phyloP scores from a whole-genome alignment of 352 stramenopile species.

The Phytophthora pini region DNA sequence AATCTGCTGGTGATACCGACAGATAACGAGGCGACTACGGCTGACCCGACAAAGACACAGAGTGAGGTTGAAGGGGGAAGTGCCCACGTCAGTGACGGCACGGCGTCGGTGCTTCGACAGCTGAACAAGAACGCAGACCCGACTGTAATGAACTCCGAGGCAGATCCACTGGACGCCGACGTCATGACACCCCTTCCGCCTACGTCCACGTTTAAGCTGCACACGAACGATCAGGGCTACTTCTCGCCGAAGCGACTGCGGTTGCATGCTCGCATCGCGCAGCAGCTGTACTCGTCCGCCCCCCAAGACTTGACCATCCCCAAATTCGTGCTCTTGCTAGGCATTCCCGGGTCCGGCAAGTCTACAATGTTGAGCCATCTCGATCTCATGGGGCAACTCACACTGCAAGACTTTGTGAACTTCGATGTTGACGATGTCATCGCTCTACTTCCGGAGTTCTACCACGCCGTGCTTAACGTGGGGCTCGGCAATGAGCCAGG shows the following conservation, averaged over 20 bases:
- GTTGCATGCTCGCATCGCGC: slow-evolving; percentile 75
- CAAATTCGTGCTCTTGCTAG: slow-evolving; percentile 76
- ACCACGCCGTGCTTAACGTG: slow-evolving; percentile 86
- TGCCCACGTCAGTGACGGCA: slow-evolving; percentile 29
- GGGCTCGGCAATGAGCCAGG: slow-evolving; percentile 68
- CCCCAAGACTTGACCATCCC: slow-evolving; percentile 61
- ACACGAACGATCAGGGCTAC: slow-evolving; percentile 63
- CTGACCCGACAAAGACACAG: slow-evolving; percentile 8
- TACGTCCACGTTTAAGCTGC: slow-evolving; percentile 67
- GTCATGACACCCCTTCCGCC: slow-evolving; percentile 38
- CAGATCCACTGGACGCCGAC: slow-evolving; percentile 56
- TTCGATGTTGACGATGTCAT: slow-evolving; percentile 87
- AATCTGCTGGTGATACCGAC: slow-evolving; percentile 41
- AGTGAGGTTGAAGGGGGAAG: slow-evolving; percentile 8
- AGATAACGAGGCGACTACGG: slow-evolving; percentile 38
- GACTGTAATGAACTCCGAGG: slow-evolving; percentile 32
- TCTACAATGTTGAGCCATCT: slow-evolving; percentile 81
- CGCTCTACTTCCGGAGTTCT: slow-evolving; percentile 79
- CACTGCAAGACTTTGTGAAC: slow-evolving; percentile 81
- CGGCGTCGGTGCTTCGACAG: slow-evolving; percentile 43
- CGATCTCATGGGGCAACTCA: slow-evolving; percentile 71
- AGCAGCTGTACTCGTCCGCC: slow-evolving; percentile 68
- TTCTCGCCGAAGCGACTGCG: slow-evolving; percentile 68
- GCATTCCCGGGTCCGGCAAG: slow-evolving; percentile 73
- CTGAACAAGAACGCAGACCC: slow-evolving; percentile 43